Base-by-base conservation (phyloP, 352 stramenopile species). In the Hyphochytrium catenoides region DNA sequence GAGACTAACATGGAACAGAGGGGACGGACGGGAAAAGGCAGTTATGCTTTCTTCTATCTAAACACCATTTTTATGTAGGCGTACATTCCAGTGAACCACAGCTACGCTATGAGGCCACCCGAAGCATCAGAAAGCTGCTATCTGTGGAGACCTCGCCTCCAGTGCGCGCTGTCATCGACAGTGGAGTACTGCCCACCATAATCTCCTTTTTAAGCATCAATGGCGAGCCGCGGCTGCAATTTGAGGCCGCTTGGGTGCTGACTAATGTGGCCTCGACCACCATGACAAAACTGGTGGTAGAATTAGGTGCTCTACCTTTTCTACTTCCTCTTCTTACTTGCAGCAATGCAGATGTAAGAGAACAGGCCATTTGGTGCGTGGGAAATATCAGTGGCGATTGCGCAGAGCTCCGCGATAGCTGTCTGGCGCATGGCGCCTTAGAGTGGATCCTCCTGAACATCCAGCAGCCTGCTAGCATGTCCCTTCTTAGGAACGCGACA, bases 241-340 rank as follows among this genome's bases (percentile, higher is more conserved):
- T 98, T 56, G 91, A 99, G 54, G 85, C 91, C 7, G 91, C 93
- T 4, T 99, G 93, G 93, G 91, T 90, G 11, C 59, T 99, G 3
- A 99, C 93, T 16, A 99, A 99, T 52, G 98, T 99, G 46, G 91
- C 91, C 7, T 96, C 81, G 9, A 90, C 91, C 33, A 97, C 90
- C 8, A 84, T 99, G 56, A 99, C 93, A 1, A 74, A 91, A 31
- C 79, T 93, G 14, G 88, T 99, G 14, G 96, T 99, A 53, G 71
- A 94, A 39, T 74, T 81, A 23, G 88, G 87, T 28, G 91, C 91
- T 0, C 85, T 99, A 16, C 84, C 88, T 15, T 79, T 95, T 40
- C 93, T 99, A 48, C 91, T 95, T 16, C 61, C 81, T 30, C 53
- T 99, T 24, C 53, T 98, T 0, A 52, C 86, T 15, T 95, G 76